phyloP scores from a whole-genome alignment of 768 basidiomycete species.

The Termitomyces sp. region DNA sequence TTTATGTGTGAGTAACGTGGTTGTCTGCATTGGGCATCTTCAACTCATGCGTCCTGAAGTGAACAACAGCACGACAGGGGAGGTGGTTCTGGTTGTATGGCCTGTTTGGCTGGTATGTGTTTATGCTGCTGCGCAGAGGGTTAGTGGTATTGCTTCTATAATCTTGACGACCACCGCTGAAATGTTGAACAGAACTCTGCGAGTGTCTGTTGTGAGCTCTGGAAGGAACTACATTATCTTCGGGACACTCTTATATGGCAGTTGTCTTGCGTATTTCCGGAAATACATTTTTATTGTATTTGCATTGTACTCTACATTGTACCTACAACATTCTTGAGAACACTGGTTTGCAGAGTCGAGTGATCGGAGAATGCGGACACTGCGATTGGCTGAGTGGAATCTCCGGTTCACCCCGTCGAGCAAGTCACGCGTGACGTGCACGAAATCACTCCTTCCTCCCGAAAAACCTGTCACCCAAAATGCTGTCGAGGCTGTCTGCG shows the following conservation, averaged over 20 bases:
- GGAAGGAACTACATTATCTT: background rate
- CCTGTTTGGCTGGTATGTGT: slow-evolving; percentile 62
- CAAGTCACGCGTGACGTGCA: slow-evolving; percentile 44
- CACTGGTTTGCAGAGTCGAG: background rate
- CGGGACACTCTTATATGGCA: slow-evolving; percentile 5
- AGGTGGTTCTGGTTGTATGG: slow-evolving; percentile 46
- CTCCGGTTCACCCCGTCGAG: slow-evolving; percentile 50
- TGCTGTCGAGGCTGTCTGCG: slow-evolving; percentile 81
- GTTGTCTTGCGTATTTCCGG: slow-evolving; percentile 5
- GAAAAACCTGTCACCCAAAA: slow-evolving; percentile 57
- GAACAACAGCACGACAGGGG: slow-evolving; percentile 54
- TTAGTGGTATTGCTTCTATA: slow-evolving; percentile 20
- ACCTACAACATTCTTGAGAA: background rate
- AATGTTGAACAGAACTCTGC: slow-evolving; percentile 54
- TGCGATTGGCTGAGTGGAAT: slow-evolving; percentile 31
- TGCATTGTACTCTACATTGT: background rate
- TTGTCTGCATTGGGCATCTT: background rate
- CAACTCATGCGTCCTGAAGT: slow-evolving; percentile 15
- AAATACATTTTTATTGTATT: slow-evolving; percentile 7
- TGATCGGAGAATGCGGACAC: slow-evolving; percentile 19
- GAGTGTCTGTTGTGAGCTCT: slow-evolving; percentile 60
- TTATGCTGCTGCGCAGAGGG: slow-evolving; percentile 77
- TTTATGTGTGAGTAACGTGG: slow-evolving; percentile 61
- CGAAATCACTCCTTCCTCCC: slow-evolving; percentile 33
- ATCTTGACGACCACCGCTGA: slow-evolving; percentile 4